Percentiles rank a stretch among this genome's conserved stretches.
Evolutionary conservation across 306 rosid species (phyloP).

Genomic region (Medicago ruthenica): DNA sequence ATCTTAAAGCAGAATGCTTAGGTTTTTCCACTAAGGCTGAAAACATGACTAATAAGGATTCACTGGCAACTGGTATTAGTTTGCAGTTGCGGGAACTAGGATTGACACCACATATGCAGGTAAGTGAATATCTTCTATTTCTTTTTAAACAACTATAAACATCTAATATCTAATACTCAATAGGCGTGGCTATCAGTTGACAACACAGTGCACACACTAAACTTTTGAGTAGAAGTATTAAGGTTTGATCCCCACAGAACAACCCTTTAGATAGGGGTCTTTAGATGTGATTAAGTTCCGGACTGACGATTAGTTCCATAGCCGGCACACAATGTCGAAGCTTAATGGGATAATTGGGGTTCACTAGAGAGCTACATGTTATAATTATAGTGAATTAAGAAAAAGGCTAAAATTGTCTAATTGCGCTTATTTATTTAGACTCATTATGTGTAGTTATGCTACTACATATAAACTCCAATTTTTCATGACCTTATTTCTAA

Average conservation of each 20-base stretch:
- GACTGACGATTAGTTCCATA: background rate
- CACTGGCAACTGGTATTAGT: constrained; percentile 44
- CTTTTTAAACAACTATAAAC: background rate
- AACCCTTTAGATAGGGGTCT: background rate
- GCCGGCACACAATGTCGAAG: too few relatives aligned
- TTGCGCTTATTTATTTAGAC: background rate
- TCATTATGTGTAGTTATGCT: background rate
- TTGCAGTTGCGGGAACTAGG: constrained; percentile 55
- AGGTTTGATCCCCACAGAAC: background rate
- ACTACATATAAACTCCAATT: background rate
- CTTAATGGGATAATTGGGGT: background rate
- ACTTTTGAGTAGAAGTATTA: background rate
- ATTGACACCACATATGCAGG: constrained; percentile 42
- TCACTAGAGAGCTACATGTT: too few relatives aligned
- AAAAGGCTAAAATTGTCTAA: background rate
- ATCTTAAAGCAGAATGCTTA: constrained; percentile 32
- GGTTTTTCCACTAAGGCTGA: background rate
- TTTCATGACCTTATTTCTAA: background rate
- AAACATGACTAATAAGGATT: background rate
- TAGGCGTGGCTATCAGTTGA: background rate
- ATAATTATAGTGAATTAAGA: too few relatives aligned
- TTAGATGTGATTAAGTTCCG: background rate
- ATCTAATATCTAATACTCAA: background rate
- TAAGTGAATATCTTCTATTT: constrained; percentile 25
- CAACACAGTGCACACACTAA: background rate